Base-by-base conservation (phyloP, 306 rosid species). In the Quercus ilex region DNA sequence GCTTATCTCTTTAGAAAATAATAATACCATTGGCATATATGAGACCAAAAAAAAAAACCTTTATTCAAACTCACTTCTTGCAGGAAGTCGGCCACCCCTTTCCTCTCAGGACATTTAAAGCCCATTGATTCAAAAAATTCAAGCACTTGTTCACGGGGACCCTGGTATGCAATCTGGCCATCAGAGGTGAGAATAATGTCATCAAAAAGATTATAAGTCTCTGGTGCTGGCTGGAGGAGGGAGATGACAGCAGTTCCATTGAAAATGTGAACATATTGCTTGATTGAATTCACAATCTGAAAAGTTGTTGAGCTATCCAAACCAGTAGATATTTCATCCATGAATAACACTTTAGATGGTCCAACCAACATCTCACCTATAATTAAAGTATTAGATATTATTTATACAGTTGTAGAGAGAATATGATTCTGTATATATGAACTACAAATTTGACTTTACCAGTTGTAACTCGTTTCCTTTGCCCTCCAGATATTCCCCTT, bases 401-500 rank as follows among this genome's bases (percentile, higher is more conserved):
- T 28, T 26, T 4, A 5, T 28, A 20, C 30, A 12, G 6, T 70
- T 31, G 5, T 21, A n/a, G 26, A 43, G 8, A 20, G 11, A 28
- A 7, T 5, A 3, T 14, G 14, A 9, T 21, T 7, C 23, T 26
- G 0, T 25, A 8, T 52, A 28, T 51, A 12, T 49, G 30, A 52
- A 15, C 28, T 25, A 19, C 10, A 51, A 49, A 3, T 8, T 70
- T 52, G 23, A 49, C 17, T 25, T 70, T 78, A 88, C 92, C 90
- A 1, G 92, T 91, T 2, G 99, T 94, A 2, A 94, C 87, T 8
- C 99, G 85, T 81, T 94, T 94, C 81, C 90, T 91, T 77, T 94
- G 91, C 20, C 99, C 99, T 43, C 99, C 99, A 10, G 99, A 94
- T 30, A 94, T 89, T 25, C 99, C 99, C 1, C 99, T 85, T 75